Conservation (phyloP, 768 basidiomycete genomes). For the Calocybe gangraenosa region DNA sequence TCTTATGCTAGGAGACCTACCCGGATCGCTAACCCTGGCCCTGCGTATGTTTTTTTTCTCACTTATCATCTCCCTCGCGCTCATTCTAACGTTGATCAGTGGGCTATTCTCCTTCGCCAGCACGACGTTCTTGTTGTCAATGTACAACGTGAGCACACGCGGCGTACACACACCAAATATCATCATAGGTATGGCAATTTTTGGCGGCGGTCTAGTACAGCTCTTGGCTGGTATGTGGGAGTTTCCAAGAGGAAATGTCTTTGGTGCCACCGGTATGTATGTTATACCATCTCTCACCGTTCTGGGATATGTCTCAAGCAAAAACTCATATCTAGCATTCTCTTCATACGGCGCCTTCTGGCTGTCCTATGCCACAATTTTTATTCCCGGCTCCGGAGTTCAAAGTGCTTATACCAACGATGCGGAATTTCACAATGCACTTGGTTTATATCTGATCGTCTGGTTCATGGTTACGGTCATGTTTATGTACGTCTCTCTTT, state of each 20-base stretch:
- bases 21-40: conserved; percentile 28
- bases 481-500: conserved; percentile 45
- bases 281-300: too few relatives aligned
- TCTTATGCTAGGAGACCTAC: conserved; percentile 17
- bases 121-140: conserved; percentile 66
- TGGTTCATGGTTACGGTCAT: conserved; percentile 67
- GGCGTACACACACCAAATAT: conserved; percentile 50
- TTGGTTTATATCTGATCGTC: conserved; percentile 63
- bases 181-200: conserved; percentile 74
- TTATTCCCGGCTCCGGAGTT: conserved; percentile 64
- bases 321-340: conserved; percentile 45
- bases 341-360: conserved; percentile 75
- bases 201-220: conserved; percentile 73
- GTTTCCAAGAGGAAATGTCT: conserved; percentile 56
- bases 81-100: conserved; percentile 13
- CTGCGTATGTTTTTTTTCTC: conserved; percentile 22
- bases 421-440: conserved; percentile 45
- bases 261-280: conserved; percentile 56
- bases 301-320: neutral
- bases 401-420: conserved; percentile 39
- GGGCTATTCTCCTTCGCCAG: conserved; percentile 33
- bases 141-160: conserved; percentile 58
- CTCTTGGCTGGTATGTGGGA: conserved; percentile 83
- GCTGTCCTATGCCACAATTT: conserved; percentile 70
- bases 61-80: neutral